Evolutionary conservation across 768 basidiomycete genomes (phyloP).

Genomic region (Termitomyces sp.): DNA sequence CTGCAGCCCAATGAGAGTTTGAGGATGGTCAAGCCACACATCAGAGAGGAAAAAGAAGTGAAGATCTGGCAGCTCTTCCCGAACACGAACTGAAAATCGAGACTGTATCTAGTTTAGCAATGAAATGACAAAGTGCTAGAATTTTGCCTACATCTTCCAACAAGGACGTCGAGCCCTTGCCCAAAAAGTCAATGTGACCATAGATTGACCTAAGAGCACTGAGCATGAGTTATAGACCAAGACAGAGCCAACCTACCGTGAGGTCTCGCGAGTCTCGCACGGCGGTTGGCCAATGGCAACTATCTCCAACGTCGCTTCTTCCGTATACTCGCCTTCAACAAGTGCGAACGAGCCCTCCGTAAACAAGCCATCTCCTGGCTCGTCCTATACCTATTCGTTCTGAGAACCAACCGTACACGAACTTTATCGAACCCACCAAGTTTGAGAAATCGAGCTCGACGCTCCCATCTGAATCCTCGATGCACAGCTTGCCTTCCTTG

Average conservation of each 20-base stretch:
- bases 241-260: conserved; percentile 50
- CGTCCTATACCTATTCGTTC: conserved; percentile 45
- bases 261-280: conserved; percentile 82
- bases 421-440: conserved; percentile 48
- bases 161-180: conserved; percentile 87
- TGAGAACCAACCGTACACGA: conserved; percentile 13
- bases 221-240: conserved; percentile 7
- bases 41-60: conserved; percentile 95
- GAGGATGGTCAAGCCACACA: conserved; percentile 90
- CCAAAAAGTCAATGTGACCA: conserved; percentile 95
- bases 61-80: conserved; percentile 68
- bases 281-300: conserved; percentile 97
- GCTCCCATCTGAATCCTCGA: conserved; percentile 91
- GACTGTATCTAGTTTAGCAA: conserved; percentile 35
- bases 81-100: conserved; percentile 57
- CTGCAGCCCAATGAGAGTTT: conserved; percentile 73
- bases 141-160: conserved; percentile 74
- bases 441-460: conserved; percentile 88
- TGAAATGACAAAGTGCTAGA: neutral
- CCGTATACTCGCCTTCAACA: conserved; percentile 94
- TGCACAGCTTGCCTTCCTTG: conserved; percentile 85
- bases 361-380: conserved; percentile 92
- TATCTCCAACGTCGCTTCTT: conserved; percentile 84
- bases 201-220: conserved; percentile 68
- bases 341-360: conserved; percentile 95